Base-by-base conservation (phyloP, 2,329 filamentous ascomycete genomes). In the Emericellopsis atlantica region DNA sequence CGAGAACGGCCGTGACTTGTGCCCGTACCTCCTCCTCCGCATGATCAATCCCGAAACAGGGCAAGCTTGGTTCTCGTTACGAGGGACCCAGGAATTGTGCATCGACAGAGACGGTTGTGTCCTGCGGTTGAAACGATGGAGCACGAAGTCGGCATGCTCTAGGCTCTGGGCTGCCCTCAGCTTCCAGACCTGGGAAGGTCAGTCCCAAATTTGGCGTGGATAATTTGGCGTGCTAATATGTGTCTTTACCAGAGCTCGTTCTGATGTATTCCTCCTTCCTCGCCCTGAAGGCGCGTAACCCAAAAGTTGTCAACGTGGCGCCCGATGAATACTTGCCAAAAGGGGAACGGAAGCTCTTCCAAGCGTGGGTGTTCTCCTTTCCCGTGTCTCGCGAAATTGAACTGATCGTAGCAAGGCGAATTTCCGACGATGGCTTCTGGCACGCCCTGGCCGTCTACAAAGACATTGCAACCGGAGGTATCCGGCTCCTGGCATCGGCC, bases 121-220 rank as follows among this genome's bases (percentile, higher is more conserved):
- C 0, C 56, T 80, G 9, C 58, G 66, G 26, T 60, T 80, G 36
- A 66, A 66, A 36, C 62, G 69, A 40, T 78, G 73, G 71, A 74
- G 67, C 48, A 46, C 50, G 0, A 53, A 53, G 0, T 63, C 65
- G 34, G 52, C 57, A 9, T 56, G 61, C 32, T 54, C 63, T 42
- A 76, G 69, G 48, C 50, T 63, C 2, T 80, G 76, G 76, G 70
- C 70, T 1, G 63, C 58, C 4, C 54, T 80, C 6, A 70, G 63
- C 43, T 79, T 79, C 45, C 55, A 69, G 42, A 77, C 72, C 2
- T 79, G 72, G 72, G 76, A 79, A 63, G 72, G 74, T 75, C 49
- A 43, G 63, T 39, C 9, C 4, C 8, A 29, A 18, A 11, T 3
- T 4, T 3, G 4, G 31, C n/a, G 21, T 22, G 11, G 3, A n/a